These are phyloP conservation scores for Coniochaeta sp. DNA, from an alignment of 2,329 filamentous ascomycete species.

Conservation along the genomic window DNA sequence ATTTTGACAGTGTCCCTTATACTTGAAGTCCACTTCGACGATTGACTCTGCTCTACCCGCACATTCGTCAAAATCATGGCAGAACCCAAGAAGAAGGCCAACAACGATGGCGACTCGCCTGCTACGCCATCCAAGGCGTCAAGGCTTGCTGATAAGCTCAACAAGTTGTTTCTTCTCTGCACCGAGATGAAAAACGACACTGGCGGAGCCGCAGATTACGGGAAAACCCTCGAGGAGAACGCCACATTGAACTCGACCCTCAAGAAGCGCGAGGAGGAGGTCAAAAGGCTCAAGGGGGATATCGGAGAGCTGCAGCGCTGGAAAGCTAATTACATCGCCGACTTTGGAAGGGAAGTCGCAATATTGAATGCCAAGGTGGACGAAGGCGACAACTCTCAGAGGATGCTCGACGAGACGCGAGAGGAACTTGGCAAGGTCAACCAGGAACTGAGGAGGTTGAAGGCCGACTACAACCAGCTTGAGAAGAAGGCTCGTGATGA, in stretches of 20 bases:
- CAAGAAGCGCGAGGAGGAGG: background rate
- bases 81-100: conserved; percentile 1
- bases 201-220: background rate
- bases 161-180: conserved; percentile 2
- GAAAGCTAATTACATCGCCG: background rate
- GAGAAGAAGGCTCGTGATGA: background rate
- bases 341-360: background rate
- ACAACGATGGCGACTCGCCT: background rate
- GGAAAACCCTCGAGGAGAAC: conserved; percentile 1
- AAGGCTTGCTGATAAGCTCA: conserved; percentile 3
- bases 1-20: background rate
- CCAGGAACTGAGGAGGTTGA: background rate
- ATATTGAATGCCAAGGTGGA: background rate
- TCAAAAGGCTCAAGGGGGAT: background rate
- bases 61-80: background rate
- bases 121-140: background rate
- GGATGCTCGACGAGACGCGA: background rate
- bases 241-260: background rate
- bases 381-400: background rate
- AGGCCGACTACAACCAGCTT: background rate
- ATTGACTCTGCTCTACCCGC: background rate
- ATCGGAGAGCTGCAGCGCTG: background rate
- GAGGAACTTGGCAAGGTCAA: background rate
- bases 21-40: background rate
- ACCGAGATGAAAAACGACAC: conserved; percentile 4